Base-by-base conservation (phyloP, 371 early-diverging fungal genomes). In the Mycotypha africana region DNA sequence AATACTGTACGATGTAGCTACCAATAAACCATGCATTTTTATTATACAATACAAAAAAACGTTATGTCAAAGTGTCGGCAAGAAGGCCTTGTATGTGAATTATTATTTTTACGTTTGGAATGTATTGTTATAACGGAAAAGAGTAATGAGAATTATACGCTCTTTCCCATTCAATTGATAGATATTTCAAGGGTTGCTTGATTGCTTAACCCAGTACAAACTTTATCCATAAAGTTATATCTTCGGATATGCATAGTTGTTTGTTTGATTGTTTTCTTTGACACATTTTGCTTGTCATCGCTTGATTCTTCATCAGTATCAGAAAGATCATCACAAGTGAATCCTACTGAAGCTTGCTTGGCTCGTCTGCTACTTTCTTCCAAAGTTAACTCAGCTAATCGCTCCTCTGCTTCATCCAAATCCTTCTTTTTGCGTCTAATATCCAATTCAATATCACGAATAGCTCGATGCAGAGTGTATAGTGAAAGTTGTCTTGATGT, bases 361-460 rank as follows among this genome's bases (percentile, higher is more conserved):
- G 52, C 53, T 19, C 37, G 47, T 35, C 16, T 34, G 24, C 37
- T 31, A 17, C 31, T 28, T 8, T 45, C 40, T 16, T 38, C 20
- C 22, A 58, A 23, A 38, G 30, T 48, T 4, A 45, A 30, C 8
- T 22, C 7, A 2, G 60, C 57, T 20, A 69, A 12, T 20, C 44
- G 20, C 8, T 49, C 51, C 36, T 59, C 65, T 22, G 62, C 30
- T 14, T 59, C 51, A 8, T 45, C 19, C 4, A 69, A 3, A 10
- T 50, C 40, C 0, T 42, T 46, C 11, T 45, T 26, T 30, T 57
- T 69, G 11, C 12, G 23, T 12, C 12, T 26, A 8, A 69, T 20
- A 8, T 55, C 59, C 23, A 31, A 44, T 38, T 65, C 62, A 11
- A 69, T 40, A 42, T 69, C 70, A 32, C 58, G 50, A 3, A 69